Evolutionary conservation across 306 rosid genomes (phyloP), one percentile per base, ranked within the genome.

Genomic region (Cucumis melo): DNA sequence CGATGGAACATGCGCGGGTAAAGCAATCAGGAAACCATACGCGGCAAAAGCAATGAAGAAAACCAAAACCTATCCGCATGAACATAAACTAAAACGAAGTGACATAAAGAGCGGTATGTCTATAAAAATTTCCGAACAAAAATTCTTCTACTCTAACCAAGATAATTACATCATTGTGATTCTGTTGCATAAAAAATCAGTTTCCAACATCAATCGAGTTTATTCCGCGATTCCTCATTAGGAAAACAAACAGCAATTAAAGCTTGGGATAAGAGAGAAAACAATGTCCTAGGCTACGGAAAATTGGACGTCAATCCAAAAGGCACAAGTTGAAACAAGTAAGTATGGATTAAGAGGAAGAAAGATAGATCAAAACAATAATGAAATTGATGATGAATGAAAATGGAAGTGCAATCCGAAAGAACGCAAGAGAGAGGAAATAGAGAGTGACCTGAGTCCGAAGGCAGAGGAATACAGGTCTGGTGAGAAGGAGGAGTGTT

Each of bases 391-490:
- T 80, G 66, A 46, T 63, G 79, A 10, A 44, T 16, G 20, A 60
- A 44, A 72, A 20, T 46, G 63, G 53, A 44, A 70, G 29, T 77
- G 4, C 32, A 61, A 76, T 41, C 71, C 46, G 27, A 42, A 76
- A 29, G 55, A 74, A 63, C 3, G 32, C 10, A 6, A 36, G 16
- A 23, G 19, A 62, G 21, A 27, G 24, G 59, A 71, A 65, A 78
- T 48, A 48, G 81, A n/a, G 78, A 81, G 75, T 58, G 42, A 89
- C 97, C 95, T 77, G 86, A 76, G 56, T 60, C 81, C 29, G 87
- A 74, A 6, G 89, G 85, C 13, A 84, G 85, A 82, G 87, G 93
- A 82, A 84, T 29, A 65, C 70, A 55, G 16, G 90, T 79, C 84
- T 83, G 85, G 55, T 50, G 81, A 4, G 87, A 77, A 38, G 90